phyloP scores from a whole-genome alignment of 768 basidiomycete genomes.

The Tremella yokohamensis region DNA sequence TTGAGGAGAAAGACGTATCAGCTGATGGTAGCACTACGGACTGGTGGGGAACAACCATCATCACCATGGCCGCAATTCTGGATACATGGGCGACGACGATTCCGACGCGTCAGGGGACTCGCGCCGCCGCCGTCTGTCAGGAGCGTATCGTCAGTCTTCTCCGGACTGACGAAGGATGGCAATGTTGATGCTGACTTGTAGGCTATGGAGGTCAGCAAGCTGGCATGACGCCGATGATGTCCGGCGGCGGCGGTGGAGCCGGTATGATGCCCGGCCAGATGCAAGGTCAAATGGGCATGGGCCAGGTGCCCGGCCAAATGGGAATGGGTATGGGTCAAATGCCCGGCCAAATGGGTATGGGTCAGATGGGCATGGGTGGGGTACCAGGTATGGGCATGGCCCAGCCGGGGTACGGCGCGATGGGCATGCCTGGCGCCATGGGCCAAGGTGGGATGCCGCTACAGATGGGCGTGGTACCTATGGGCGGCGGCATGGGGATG shows the following conservation, averaged over 20 bases:
- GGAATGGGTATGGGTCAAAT: conserved; percentile 2
- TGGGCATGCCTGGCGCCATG: conserved; percentile 29
- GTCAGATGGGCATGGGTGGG: conserved; percentile 6
- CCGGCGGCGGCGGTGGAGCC: too few species aligned
- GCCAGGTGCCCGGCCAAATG: not conserved
- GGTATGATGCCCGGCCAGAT: not conserved
- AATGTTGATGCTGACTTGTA: too few species aligned
- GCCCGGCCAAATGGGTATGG: not conserved
- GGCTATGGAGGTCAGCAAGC: too few species aligned
- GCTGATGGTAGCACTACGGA: conserved; percentile 35
- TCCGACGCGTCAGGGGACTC: not conserved
- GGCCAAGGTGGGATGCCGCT: conserved; percentile 13
- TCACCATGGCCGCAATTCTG: conserved; percentile 13
- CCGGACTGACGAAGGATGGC: too few species aligned
- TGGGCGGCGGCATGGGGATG: conserved; percentile 26
- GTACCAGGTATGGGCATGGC: conserved; percentile 31
- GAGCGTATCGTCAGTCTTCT: too few species aligned
- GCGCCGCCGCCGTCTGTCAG: too few species aligned
- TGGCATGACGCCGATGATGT: too few species aligned
- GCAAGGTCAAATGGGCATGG: conserved; percentile 4
- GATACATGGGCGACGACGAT: conserved; percentile 1
- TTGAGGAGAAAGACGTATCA: not conserved
- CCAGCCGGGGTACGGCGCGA: conserved; percentile 28
- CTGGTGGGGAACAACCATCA: conserved; percentile 16
- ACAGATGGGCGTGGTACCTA: conserved; percentile 10